Evolutionary conservation across 805 yeast species (phyloP).

Genomic region (Pichia membranifaciens): DNA sequence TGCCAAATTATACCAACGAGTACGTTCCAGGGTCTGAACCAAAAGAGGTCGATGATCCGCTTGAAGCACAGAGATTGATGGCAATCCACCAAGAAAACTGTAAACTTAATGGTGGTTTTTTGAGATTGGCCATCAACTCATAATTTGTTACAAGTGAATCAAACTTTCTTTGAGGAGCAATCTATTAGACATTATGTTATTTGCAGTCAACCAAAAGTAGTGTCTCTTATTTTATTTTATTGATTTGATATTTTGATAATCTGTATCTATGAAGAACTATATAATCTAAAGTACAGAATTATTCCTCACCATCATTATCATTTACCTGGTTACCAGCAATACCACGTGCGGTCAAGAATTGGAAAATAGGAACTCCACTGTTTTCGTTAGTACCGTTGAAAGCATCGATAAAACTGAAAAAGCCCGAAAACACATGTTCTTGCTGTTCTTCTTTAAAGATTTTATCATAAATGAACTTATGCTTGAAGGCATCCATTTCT

Average conservation of each 20-base stretch:
- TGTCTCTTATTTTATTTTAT: background rate
- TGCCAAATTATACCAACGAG: conserved; percentile 46
- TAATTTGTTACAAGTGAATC: too few species aligned
- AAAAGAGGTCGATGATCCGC: conserved; percentile 40
- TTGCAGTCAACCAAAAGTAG: too few species aligned
- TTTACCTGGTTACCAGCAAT: conserved; percentile 15
- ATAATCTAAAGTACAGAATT: background rate
- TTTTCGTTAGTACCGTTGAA: conserved; percentile 49
- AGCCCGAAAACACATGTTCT: conserved; percentile 85
- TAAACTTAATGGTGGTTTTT: conserved; percentile 5
- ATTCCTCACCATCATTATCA: conserved; percentile 5
- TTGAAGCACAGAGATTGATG: conserved; percentile 44
- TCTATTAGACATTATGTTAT: too few species aligned
- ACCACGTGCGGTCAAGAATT: conserved; percentile 48
- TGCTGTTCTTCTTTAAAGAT: conserved; percentile 84
- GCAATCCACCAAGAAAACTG: conserved; percentile 5
- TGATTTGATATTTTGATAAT: background rate
- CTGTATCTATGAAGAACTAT: too few species aligned
- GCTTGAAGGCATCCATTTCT: conserved; percentile 81
- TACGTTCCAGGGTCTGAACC: conserved; percentile 47
- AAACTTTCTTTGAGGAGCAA: too few species aligned
- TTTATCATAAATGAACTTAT: conserved; percentile 83
- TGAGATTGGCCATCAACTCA: background rate
- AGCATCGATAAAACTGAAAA: conserved; percentile 84
- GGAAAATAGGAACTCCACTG: conserved; percentile 53